These are phyloP conservation scores for Akanthomyces dipterigenus DNA, from an alignment of 2,329 filamentous ascomycete genomes.

Conservation along the genomic window DNA sequence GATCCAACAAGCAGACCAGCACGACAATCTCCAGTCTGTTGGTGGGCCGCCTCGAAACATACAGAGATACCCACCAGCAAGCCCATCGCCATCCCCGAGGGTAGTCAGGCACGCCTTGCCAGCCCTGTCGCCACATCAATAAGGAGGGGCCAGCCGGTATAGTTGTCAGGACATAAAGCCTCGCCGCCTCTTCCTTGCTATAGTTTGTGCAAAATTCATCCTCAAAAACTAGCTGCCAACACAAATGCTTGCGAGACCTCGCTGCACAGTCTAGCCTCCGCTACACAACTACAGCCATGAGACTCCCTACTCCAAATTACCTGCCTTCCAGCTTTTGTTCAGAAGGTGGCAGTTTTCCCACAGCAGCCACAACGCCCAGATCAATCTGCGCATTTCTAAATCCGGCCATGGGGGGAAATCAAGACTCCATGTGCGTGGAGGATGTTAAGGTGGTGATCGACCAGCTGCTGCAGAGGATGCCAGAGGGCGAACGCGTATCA, in stretches of 20 bases:
- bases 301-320: conserved; percentile 1
- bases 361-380: neutral
- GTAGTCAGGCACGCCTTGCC: neutral
- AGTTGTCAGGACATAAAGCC: neutral
- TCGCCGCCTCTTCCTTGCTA: neutral
- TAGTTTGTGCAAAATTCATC: neutral
- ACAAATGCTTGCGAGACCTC: too few species aligned
- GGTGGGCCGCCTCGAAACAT: neutral
- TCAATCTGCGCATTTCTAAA: neutral
- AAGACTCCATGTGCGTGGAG: neutral
- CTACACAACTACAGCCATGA: neutral
- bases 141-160: neutral
- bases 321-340: neutral
- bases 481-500: neutral
- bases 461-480: neutral
- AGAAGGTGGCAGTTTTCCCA: neutral
- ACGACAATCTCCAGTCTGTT: neutral
- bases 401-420: neutral
- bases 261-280: neutral
- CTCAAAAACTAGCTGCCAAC: neutral
- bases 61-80: neutral
- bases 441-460: neutral
- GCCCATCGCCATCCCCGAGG: neutral
- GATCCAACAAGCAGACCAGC: neutral
- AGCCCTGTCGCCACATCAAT: neutral